Evolutionary conservation across 768 basidiomycete genomes (phyloP).

Genomic region (Leccinum longicurvipes): DNA sequence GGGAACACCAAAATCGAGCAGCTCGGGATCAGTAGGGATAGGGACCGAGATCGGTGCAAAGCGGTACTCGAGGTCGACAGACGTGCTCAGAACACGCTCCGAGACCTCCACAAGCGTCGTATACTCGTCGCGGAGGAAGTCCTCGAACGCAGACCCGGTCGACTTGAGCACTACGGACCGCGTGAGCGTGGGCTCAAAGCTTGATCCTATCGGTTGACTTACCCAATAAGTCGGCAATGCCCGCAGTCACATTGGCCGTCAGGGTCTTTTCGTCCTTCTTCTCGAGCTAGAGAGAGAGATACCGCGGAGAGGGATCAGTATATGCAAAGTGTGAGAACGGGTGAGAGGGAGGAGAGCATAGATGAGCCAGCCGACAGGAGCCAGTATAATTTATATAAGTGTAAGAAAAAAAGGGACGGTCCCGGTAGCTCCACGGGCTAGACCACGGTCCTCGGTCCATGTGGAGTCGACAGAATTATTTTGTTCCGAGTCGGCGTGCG

Average conservation of each 20-base stretch:
- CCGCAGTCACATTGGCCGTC: constrained; percentile 59
- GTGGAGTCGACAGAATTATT: constrained; percentile 11
- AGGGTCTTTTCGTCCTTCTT: constrained; percentile 63
- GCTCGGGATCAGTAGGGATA: constrained; percentile 48
- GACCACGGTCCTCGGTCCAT: constrained; percentile 12
- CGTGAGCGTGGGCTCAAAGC: background rate
- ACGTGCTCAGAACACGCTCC: constrained; percentile 90
- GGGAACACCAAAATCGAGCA: constrained; percentile 48
- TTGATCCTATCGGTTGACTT: constrained; percentile 18
- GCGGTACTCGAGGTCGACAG: constrained; percentile 72
- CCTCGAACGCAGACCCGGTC: constrained; percentile 79
- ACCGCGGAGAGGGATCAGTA: background rate
- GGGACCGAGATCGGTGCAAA: constrained; percentile 50
- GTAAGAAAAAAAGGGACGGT: background rate
- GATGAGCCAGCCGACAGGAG: background rate
- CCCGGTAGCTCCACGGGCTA: constrained; percentile 22
- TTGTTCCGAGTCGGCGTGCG: constrained; percentile 4
- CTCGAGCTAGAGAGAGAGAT: constrained; percentile 48
- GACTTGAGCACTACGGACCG: constrained; percentile 73
- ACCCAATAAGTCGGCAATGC: constrained; percentile 82
- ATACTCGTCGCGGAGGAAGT: constrained; percentile 80
- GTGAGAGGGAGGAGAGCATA: background rate
- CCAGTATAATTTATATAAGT: constrained; percentile 14
- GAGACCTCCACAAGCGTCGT: constrained; percentile 82
- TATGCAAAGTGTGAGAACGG: background rate